Evolutionary conservation across 2,329 filamentous ascomycete genomes (phyloP).

Genomic region (Dothistroma pini): DNA sequence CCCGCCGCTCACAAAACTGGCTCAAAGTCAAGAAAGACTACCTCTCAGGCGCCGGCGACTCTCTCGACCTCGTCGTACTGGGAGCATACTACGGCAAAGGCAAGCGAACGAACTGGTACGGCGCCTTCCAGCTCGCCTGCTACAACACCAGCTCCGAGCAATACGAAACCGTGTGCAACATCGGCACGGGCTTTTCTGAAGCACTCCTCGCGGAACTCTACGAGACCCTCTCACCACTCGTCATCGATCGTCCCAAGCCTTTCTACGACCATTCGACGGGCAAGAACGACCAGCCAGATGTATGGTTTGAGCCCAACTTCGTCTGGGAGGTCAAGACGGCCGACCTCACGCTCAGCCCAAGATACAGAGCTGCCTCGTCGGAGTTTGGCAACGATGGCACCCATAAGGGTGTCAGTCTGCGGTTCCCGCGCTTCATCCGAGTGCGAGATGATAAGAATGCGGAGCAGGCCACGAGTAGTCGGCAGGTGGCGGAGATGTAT

Average conservation of each 20-base stretch:
- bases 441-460: constrained; percentile 93
- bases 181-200: constrained; percentile 95
- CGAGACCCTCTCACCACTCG: constrained; percentile 66
- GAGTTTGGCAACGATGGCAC: constrained; percentile 63
- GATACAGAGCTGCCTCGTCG: constrained; percentile 85
- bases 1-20: constrained; percentile 95
- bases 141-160: constrained; percentile 76
- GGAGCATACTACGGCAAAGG: constrained; percentile 93
- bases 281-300: constrained; percentile 90
- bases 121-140: constrained; percentile 91
- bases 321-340: constrained; percentile 99
- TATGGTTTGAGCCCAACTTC: constrained; percentile 92
- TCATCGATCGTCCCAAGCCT: constrained; percentile 87
- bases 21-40: constrained; percentile 99
- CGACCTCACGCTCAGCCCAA: constrained; percentile 84
- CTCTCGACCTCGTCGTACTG: constrained; percentile 90
- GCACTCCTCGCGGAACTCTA: constrained; percentile 87
- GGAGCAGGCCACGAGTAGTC: constrained; percentile 78
- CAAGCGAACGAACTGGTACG: constrained; percentile 93
- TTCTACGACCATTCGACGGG: constrained; percentile 86
- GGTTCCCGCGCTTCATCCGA: constrained; percentile 92
- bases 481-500: constrained; percentile 96
- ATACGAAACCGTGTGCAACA: constrained; percentile 97
- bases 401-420: constrained; percentile 75
- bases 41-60: constrained; percentile 87